Evolutionary conservation across 345 rosid species (phyloP), one percentile per base, ranked within the genome.

Genomic region (Acer negundo): DNA sequence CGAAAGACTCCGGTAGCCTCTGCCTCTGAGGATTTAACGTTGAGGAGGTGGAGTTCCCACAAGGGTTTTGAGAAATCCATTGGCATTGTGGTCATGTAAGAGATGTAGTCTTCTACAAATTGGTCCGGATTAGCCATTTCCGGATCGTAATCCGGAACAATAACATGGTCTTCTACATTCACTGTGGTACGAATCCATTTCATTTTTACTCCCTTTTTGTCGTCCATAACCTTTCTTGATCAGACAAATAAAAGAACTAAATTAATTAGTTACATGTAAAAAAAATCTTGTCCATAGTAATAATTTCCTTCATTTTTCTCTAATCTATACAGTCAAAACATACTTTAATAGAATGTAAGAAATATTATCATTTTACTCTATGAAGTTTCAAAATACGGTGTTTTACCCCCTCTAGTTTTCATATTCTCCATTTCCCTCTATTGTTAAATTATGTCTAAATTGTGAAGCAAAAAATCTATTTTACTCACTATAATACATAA

Each of bases 1-100:
- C 90, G 72, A n/a, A 84, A 72, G 73, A 91, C 72, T 42, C 74
- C 87, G 0, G 77, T 70, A n/a, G 93, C 86, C 81, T 90, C 90
- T 1, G 98, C 95, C 20, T 93, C 90, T 0, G 86, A 80, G n/a
- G 94, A 93, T 79, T 75, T 87, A 6, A 91, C 64, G 64, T 94
- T 89, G 31, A 94, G 90, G 63, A 95, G 58, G 81, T 93, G 98
- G 56, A 93, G 77, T 70, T 95, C 93, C 97, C 98, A 95, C 42
- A 90, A 74, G n/a, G 97, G 98, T 67, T 88, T 88, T 0, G 94
- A 85, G 55, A 61, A 12, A 81, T 93, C 93, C 76, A 95, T 20
- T 1, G 94, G 87, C 10, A 76, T 64, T 42, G 82, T 81, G 10
- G 93, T 88, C 26, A 91, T 85, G 67, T 89, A 71, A 0, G 98